These are phyloP conservation scores for Arthrobotrys entomopaga DNA, from an alignment of 2,329 filamentous ascomycete genomes.

Conservation along the genomic window DNA sequence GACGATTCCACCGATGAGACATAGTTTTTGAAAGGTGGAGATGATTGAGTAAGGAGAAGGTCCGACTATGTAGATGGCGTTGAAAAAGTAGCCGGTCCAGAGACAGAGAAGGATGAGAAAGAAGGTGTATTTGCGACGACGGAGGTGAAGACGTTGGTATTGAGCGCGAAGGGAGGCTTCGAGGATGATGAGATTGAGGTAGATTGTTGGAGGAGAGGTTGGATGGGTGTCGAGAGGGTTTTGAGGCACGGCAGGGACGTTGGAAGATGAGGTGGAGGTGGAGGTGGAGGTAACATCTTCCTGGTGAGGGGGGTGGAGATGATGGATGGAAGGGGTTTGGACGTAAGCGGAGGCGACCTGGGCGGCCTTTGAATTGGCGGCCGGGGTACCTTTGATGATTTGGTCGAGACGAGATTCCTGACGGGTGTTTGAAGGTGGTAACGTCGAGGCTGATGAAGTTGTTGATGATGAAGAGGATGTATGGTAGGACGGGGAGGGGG, in stretches of 20 bases:
- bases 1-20: conserved; percentile 88
- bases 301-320: conserved; percentile 56
- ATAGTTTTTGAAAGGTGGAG: conserved; percentile 75
- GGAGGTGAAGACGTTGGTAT: conserved; percentile 87
- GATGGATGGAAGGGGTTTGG: conserved; percentile 60
- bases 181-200: conserved; percentile 96
- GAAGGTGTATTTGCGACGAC: conserved; percentile 90
- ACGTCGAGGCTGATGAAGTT: conserved; percentile 7
- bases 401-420: conserved; percentile 75
- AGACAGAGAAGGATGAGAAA: conserved; percentile 81
- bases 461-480: not conserved
- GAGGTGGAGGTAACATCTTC: conserved; percentile 58
- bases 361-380: conserved; percentile 68
- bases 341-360: conserved; percentile 64
- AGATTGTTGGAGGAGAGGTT: conserved; percentile 94
- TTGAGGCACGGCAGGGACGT: conserved; percentile 62
- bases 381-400: conserved; percentile 87
- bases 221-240: conserved; percentile 84
- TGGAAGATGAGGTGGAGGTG: conserved; percentile 63
- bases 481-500: too few species aligned
- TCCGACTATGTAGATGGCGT: conserved; percentile 89
- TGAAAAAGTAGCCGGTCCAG: conserved; percentile 87
- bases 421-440: conserved; percentile 56
- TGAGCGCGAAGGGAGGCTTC: conserved; percentile 93
- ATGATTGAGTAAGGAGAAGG: conserved; percentile 82